A percentile compares a stretch with the other conserved stretches of the same genome.
phyloP scores from a whole-genome alignment of 2,329 filamentous ascomycete genomes.

The Cladosporium sp. region DNA sequence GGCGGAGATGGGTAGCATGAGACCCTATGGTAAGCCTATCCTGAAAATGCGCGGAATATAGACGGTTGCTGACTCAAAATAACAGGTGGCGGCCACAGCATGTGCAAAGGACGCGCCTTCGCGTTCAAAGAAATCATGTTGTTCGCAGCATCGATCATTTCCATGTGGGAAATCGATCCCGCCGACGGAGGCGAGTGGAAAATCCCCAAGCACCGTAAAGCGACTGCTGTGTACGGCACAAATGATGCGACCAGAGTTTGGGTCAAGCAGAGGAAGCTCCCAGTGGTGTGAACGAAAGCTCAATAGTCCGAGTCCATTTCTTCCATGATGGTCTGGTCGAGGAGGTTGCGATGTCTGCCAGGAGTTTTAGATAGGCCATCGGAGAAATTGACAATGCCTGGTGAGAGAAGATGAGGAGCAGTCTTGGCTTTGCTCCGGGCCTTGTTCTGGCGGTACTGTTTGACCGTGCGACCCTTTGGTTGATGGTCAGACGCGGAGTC shows the following conservation, averaged over 20 bases:
- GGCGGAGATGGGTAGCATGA: conserved; percentile 41
- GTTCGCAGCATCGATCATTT: conserved; percentile 50
- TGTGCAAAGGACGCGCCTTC: conserved; percentile 49
- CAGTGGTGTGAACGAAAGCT: conserved; percentile 13
- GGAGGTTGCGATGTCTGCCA: conserved; percentile 47
- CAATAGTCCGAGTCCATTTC: conserved; percentile 59
- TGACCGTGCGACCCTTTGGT: conserved; percentile 22
- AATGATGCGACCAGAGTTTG: conserved; percentile 51
- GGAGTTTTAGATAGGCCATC: conserved; percentile 23
- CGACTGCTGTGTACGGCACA: conserved; percentile 49
- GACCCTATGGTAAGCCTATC: conserved; percentile 42
- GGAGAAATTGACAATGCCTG: conserved; percentile 23
- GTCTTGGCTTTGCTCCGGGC: conserved; percentile 21
- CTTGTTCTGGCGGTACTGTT: conserved; percentile 31
- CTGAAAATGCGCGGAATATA: too few relatives aligned
- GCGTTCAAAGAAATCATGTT: conserved; percentile 49
- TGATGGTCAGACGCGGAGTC: conserved; percentile 16
- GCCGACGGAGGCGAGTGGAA: conserved; percentile 43
- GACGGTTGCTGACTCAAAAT: not conserved
- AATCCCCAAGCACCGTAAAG: conserved; percentile 48
- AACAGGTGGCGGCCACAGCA: conserved; percentile 40
- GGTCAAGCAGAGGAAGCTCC: conserved; percentile 36
- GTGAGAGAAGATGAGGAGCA: conserved; percentile 18
- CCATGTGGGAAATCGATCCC: conserved; percentile 54
- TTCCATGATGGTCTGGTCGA: conserved; percentile 66